These are phyloP conservation scores for Phytophthora sp. DNA, from an alignment of 352 stramenopile species.

Conservation along the genomic window DNA sequence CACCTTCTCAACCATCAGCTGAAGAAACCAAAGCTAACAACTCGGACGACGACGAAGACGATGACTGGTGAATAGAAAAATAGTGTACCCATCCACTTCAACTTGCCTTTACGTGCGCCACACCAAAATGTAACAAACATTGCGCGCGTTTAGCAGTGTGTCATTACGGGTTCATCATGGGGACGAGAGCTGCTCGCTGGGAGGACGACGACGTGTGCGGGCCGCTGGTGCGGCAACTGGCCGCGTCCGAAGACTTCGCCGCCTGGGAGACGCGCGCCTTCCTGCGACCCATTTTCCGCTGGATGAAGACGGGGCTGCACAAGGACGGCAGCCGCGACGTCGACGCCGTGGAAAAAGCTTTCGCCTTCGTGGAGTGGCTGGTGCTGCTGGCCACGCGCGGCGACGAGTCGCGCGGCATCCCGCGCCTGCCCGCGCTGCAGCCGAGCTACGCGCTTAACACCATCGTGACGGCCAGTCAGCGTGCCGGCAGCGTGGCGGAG, in stretches of 20 bases:
- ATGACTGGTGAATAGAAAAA: slow-evolving; percentile 33
- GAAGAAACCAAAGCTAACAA: slow-evolving; percentile 8
- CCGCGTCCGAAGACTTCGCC: slow-evolving; percentile 25
- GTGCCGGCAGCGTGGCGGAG: slow-evolving; percentile 58
- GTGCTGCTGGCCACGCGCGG: slow-evolving; percentile 52
- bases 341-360: slow-evolving; percentile 60
- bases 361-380: slow-evolving; percentile 78
- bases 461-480: slow-evolving; percentile 79
- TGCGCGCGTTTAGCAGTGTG: background rate
- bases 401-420: slow-evolving; percentile 52
- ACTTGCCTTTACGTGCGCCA: background rate
- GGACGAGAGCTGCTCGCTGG: slow-evolving; percentile 17
- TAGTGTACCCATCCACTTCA: background rate
- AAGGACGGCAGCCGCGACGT: slow-evolving; percentile 66
- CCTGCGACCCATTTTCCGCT: slow-evolving; percentile 72
- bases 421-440: slow-evolving; percentile 48
- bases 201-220: slow-evolving; percentile 40
- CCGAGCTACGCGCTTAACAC: slow-evolving; percentile 81
- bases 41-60: slow-evolving; percentile 32
- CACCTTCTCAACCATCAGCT: background rate
- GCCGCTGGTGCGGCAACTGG: slow-evolving; percentile 29
- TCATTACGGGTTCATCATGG: slow-evolving; percentile 16
- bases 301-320: slow-evolving; percentile 69
- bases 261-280: slow-evolving; percentile 68
- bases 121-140: background rate